phyloP scores from a whole-genome alignment of 345 rosid species.

The Pseudoturritis turrita region DNA sequence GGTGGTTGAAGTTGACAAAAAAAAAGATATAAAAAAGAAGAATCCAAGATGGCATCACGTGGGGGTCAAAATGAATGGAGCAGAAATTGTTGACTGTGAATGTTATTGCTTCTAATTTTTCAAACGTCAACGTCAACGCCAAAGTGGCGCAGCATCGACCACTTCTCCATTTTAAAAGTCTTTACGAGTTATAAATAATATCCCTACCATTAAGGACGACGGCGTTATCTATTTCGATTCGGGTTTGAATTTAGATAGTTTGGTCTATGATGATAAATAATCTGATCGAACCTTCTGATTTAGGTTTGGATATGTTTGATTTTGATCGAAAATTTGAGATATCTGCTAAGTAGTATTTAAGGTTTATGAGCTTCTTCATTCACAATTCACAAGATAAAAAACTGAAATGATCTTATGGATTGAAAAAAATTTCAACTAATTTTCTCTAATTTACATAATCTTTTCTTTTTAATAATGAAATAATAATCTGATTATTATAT shows the following conservation, averaged over 20 bases:
- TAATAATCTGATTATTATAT: too few species aligned
- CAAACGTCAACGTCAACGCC: conserved; percentile 14
- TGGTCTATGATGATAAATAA: neutral
- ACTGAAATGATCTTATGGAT: too few species aligned
- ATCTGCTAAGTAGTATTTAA: too few species aligned
- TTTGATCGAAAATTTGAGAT: too few species aligned
- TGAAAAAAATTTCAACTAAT: too few species aligned
- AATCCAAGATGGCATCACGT: conserved; percentile 14
- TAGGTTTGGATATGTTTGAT: too few species aligned
- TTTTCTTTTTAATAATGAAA: too few species aligned
- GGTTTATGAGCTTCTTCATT: too few species aligned
- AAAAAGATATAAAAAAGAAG: neutral
- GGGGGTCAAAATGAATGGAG: conserved; percentile 12
- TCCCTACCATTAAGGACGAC: neutral
- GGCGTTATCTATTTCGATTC: neutral
- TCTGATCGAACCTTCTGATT: too few species aligned
- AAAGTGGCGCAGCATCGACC: conserved; percentile 20
- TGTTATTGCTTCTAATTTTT: neutral
- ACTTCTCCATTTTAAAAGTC: neutral
- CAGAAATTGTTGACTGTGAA: conserved; percentile 21
- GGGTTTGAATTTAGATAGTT: neutral
- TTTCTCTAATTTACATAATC: too few species aligned
- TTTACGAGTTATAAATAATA: neutral
- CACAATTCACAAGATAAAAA: too few species aligned
- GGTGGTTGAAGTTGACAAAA: neutral